These are phyloP conservation scores for Fusarium sterilihyphosum DNA, from an alignment of 2,329 filamentous ascomycete genomes.

Conservation along the genomic window DNA sequence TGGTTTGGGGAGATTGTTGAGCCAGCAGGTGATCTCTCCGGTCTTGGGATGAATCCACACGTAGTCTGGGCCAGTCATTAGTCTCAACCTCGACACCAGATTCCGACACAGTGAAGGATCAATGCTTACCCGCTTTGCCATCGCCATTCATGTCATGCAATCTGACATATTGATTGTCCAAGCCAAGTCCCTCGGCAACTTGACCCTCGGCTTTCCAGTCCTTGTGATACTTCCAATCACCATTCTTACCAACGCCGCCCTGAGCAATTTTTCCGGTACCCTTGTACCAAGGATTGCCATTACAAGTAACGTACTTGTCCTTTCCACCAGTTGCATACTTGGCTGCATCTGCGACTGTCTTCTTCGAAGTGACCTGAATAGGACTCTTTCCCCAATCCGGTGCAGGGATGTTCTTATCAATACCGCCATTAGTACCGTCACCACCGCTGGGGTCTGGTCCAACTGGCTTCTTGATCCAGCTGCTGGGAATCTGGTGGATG, in stretches of 20 bases:
- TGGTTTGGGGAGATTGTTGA: neutral
- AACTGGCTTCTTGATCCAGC: constrained; percentile 31
- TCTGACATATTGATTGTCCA: neutral
- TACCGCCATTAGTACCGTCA: neutral
- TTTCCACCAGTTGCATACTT: neutral
- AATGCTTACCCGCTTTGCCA: constrained; percentile 1
- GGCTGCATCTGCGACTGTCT: neutral
- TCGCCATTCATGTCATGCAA: constrained; percentile 16
- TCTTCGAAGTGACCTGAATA: neutral
- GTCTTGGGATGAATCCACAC: constrained; percentile 7
- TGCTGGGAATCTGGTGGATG: constrained; percentile 31
- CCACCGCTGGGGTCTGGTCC: constrained; percentile 10
- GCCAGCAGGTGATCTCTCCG: neutral
- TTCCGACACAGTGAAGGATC: accelerated
- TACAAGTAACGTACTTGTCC: neutral
- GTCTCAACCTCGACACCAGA: accelerated
- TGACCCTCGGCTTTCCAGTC: neutral
- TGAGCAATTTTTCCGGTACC: neutral
- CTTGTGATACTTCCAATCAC: constrained; percentile 13
- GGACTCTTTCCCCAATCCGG: neutral
- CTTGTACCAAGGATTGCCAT: neutral
- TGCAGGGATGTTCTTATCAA: constrained; percentile 3
- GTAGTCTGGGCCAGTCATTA: neutral
- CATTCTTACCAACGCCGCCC: neutral
- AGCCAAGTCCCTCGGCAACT: constrained; percentile 5